A percentile compares a stretch with the other conserved stretches of the same genome.
phyloP scores from a whole-genome alignment of 352 stramenopile species.

The Pythium scleroteichum region DNA sequence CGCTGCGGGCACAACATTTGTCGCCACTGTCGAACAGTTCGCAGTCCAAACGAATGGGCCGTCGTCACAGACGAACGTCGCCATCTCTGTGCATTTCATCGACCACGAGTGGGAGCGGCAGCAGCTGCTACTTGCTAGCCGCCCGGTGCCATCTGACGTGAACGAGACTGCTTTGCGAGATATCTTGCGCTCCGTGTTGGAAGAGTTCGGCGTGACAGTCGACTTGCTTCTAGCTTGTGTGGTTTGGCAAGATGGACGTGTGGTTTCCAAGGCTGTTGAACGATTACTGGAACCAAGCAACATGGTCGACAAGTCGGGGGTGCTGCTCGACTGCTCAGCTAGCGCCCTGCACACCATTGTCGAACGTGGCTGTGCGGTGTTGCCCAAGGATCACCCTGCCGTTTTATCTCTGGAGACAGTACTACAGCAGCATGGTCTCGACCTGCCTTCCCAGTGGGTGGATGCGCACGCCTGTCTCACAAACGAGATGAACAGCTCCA shows the following conservation, averaged over 20 bases:
- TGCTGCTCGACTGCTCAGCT: conserved; percentile 12
- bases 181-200: conserved; percentile 9
- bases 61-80: neutral
- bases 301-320: neutral
- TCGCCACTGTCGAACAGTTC: conserved; percentile 11
- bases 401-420: neutral
- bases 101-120: conserved; percentile 13
- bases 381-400: neutral
- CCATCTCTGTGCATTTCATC: conserved; percentile 17
- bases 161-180: neutral
- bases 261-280: neutral
- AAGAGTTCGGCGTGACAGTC: conserved; percentile 15
- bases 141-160: neutral
- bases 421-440: neutral
- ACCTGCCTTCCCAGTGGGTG: conserved; percentile 3
- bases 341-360: conserved; percentile 3
- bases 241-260: neutral
- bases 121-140: conserved; percentile 17
- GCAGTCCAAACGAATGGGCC: neutral
- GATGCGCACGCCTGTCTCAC: neutral
- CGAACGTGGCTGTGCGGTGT: neutral
- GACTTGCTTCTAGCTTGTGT: neutral
- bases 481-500: neutral
- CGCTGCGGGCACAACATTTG: conserved; percentile 10
- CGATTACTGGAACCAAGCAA: neutral